Conservation (phyloP, 345 rosid species). For the Eucalyptus pauciflora region DNA sequence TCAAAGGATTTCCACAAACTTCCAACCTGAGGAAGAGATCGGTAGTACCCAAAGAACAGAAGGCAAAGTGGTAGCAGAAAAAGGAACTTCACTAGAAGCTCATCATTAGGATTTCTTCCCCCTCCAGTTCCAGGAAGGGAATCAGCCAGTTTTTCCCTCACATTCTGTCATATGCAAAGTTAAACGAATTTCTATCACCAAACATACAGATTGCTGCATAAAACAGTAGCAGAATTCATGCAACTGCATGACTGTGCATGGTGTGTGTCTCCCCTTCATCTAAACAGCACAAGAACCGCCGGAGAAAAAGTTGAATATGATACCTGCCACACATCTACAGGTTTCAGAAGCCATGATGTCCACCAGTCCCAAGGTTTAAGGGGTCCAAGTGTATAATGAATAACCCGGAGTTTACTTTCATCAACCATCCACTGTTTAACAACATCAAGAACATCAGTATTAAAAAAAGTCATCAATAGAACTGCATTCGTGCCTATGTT, state of each 20-base stretch:
- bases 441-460: not conserved
- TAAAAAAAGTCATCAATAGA: not conserved
- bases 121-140: constrained; percentile 89
- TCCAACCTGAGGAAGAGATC: constrained; percentile 39
- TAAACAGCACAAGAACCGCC: not conserved
- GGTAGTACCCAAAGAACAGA: constrained; percentile 37
- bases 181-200: not conserved
- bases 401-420: constrained; percentile 76
- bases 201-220: not conserved
- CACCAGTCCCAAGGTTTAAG: constrained; percentile 99
- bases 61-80: constrained; percentile 61
- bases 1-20: not conserved
- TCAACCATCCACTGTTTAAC: constrained; percentile 89
- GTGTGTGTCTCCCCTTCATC: not conserved
- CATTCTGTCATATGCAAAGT: constrained; percentile 27
- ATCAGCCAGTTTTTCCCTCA: constrained; percentile 62
- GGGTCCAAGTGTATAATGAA: constrained; percentile 93
- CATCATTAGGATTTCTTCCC: constrained; percentile 69
- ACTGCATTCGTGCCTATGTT: not conserved
- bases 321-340: constrained; percentile 98
- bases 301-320: not conserved
- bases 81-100: constrained; percentile 53
- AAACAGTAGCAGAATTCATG: not conserved
- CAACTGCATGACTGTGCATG: not conserved
- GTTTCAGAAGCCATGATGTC: constrained; percentile 94